phyloP scores from a whole-genome alignment of 805 yeast genomes.

The Pichia eremophila region DNA sequence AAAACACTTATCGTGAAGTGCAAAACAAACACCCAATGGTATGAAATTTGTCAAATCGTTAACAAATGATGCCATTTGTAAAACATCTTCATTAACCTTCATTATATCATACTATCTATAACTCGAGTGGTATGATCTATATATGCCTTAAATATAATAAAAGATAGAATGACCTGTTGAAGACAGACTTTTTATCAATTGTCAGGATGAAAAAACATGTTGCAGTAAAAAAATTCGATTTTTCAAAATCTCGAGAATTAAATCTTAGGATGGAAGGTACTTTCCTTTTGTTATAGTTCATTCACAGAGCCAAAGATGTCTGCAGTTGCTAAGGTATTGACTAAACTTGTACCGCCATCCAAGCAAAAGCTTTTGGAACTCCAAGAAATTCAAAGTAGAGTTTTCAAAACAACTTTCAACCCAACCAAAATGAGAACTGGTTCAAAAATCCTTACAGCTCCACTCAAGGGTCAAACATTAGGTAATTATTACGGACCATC shows the following conservation, averaged over 20 bases:
- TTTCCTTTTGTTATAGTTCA: background rate
- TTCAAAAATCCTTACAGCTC: constrained; percentile 54
- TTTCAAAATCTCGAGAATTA: too few species aligned
- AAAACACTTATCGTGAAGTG: constrained; percentile 33
- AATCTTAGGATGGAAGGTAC: too few species aligned
- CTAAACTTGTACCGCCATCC: constrained; percentile 24
- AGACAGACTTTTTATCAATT: too few species aligned
- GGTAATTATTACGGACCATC: constrained; percentile 68
- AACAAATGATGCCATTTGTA: constrained; percentile 13
- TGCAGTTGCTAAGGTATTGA: constrained; percentile 12
- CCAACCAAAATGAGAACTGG: constrained; percentile 64
- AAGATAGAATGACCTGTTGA: background rate
- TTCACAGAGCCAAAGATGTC: constrained; percentile 5
- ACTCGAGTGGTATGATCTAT: background rate
- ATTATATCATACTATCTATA: background rate
- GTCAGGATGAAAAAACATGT: too few species aligned
- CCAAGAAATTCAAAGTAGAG: constrained; percentile 50
- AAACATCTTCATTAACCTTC: background rate
- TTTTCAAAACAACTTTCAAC: constrained; percentile 64
- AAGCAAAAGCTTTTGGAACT: constrained; percentile 44
- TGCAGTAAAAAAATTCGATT: too few species aligned
- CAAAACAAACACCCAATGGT: constrained; percentile 42
- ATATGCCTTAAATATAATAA: too few species aligned
- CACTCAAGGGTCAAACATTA: constrained; percentile 65
- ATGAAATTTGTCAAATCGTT: constrained; percentile 32